Percentiles rank a stretch among this genome's conserved stretches.
phyloP scores from a whole-genome alignment of 2,329 filamentous ascomycete genomes.

The Aspergillus sp. region DNA sequence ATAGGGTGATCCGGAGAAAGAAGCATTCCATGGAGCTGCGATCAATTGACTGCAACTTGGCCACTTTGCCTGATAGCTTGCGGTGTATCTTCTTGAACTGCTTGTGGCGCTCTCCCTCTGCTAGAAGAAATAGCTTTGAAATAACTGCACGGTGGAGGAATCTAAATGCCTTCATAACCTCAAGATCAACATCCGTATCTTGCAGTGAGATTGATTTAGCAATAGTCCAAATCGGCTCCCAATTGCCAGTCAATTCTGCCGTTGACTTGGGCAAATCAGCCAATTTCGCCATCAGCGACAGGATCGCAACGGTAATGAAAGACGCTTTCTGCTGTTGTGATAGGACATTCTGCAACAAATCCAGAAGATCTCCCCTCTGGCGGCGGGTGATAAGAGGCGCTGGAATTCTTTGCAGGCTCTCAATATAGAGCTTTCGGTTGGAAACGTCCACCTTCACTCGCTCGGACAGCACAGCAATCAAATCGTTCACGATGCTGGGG shows the following conservation, averaged over 20 bases:
- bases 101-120: constrained; percentile 34
- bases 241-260: constrained; percentile 35
- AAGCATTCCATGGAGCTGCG: constrained; percentile 38
- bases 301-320: constrained; percentile 30
- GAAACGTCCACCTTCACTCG: constrained; percentile 29
- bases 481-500: constrained; percentile 33
- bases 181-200: constrained; percentile 32
- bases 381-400: constrained; percentile 38
- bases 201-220: constrained; percentile 34
- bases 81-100: constrained; percentile 37
- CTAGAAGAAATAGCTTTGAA: constrained; percentile 33
- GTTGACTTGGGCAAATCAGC: constrained; percentile 41
- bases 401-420: constrained; percentile 39
- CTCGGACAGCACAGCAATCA: constrained; percentile 34
- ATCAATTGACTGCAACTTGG: constrained; percentile 32
- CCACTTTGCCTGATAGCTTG: constrained; percentile 29
- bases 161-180: constrained; percentile 38
- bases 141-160: constrained; percentile 36
- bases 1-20: constrained; percentile 35
- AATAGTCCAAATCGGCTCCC: constrained; percentile 37
- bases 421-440: constrained; percentile 31
- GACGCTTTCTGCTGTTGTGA: constrained; percentile 26
- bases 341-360: constrained; percentile 35
- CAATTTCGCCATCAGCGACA: constrained; percentile 42
- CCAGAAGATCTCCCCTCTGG: constrained; percentile 33